Base-by-base conservation (phyloP, 129 eudicot species). In the Arctium minus region DNA sequence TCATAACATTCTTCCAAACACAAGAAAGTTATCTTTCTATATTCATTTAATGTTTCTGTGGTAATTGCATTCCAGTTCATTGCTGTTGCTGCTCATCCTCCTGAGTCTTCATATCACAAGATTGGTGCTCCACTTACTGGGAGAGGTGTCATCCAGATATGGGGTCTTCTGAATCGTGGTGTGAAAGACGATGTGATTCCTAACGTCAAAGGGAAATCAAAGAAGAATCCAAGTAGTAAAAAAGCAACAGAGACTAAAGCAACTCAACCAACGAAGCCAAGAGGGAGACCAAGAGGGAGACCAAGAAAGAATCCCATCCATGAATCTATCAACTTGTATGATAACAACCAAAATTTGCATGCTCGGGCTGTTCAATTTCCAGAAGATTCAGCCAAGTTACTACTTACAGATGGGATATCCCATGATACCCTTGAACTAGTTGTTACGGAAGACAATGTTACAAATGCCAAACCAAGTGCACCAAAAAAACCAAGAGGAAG, bases 41-140 rank as follows among this genome's bases (percentile, higher is more conserved):
- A 8, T 22, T 40, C 17, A n/a, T 75, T 48, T 17, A 2, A 79
- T 42, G 32, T 53, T 40, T 71, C 0, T 74, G 18, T 74, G 74
- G 77, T 71, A 70, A 27, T 84, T 75, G 12, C 32, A 71, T 83
- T 69, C 35, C 76, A 96, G 99, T 96, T 91, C 79, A 72, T 96
- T 64, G 99, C 97, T 37, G 94, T 96, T 89, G 94, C 99, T 86
- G 92, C 98, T 80, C 99, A 96, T 87, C 98, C 99, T 80, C 97
- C 99, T 80, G 96, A 92, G 48, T 96, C 99, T 80, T 86, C 96
- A 48, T 93, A 96, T 87, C 94, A 96, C 96, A 92, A 89, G 85
- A 86, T 92, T 64, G 99, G 97, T 80, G 89, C 87, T 39, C 90
- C 92, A 31, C 90, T 96, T 81, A 85, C 88, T 30, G 99, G 99